Base-by-base conservation (phyloP, 306 rosid genomes). In the Quercus cerris region DNA sequence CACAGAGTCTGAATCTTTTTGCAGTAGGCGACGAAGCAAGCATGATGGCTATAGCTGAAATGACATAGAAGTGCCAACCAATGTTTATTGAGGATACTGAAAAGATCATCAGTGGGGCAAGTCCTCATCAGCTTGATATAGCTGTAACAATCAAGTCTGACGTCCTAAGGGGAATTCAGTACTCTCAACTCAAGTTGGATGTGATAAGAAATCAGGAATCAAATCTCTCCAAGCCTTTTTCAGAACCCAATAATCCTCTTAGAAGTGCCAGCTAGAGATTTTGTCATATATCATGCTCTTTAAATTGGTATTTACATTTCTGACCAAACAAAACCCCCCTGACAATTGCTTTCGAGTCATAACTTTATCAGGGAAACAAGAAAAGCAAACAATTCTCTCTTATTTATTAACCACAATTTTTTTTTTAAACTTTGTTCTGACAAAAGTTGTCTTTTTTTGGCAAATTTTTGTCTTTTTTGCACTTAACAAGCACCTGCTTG, bases 51-150 rank as follows among this genome's bases (percentile, higher is more conserved):
- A 15, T 52, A 64, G 78, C 63, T 49, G 71, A 59, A 28, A 31
- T 3, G 66, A 30, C 13, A 44, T n/a, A 38, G 79, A 61, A 13
- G 4, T 3, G 17, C 4, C 54, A 41, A 41, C 54, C 17, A 49
- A 49, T 49, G 17, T 49, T 49, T 49, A 11, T 85, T 88, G 28
- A 19, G 46, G 38, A 63, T 35, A 63, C 70, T 63, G 70, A 63
- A 63, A 63, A 15, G 70, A 63, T 27, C 3, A 28, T 63, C 20
- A 15, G 70, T 63, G 70, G 70, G 70, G 9, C 35, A n/a, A 46
- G 54, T 2, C 17, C 54, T 46, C 54, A 11, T 46, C 15, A 46
- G 54, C 13, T 59, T 20, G 17, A 11, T 13, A 23, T 20, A 17
- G 66, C 30, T 20, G 31, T 59, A 59, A 59, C 11, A 46, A 46